These are phyloP conservation scores for Gillenia trifoliata DNA, from an alignment of 306 rosid species.

Conservation along the genomic window DNA sequence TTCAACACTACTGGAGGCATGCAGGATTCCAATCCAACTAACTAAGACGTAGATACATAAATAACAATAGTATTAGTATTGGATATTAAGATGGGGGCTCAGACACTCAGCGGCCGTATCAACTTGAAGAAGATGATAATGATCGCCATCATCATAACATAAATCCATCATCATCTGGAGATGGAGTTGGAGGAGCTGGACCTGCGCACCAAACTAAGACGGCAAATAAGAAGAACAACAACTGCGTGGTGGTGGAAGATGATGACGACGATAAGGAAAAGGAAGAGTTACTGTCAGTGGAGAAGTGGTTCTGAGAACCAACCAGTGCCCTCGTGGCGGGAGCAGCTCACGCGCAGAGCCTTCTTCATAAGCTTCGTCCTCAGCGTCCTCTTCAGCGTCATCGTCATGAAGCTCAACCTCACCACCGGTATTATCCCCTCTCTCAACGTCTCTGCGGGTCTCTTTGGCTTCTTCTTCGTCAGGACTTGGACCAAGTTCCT, in stretches of 20 bases:
- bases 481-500: slow-evolving; percentile 36
- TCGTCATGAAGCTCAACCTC: slow-evolving; percentile 46
- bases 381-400: slow-evolving; percentile 37
- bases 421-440: slow-evolving; percentile 44
- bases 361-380: slow-evolving; percentile 33
- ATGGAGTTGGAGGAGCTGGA: not conserved
- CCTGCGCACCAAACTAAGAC: not conserved
- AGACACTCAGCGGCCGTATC: not conserved
- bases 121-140: not conserved
- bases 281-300: slow-evolving; percentile 14
- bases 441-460: slow-evolving; percentile 41
- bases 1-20: no score
- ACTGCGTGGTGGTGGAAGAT: not conserved
- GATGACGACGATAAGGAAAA: not conserved
- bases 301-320: slow-evolving; percentile 26
- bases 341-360: slow-evolving; percentile 38
- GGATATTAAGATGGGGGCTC: no score
- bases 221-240: slow-evolving; percentile 16
- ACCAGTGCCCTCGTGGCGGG: slow-evolving; percentile 32
- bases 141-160: no score
- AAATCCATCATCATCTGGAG: no score
- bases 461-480: slow-evolving; percentile 42
- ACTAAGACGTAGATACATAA: no score
- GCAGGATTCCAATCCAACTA: no score
- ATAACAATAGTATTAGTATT: no score